Evolutionary conservation across 805 yeast genomes (phyloP).

Genomic region (Lipomyces chichibuensis): DNA sequence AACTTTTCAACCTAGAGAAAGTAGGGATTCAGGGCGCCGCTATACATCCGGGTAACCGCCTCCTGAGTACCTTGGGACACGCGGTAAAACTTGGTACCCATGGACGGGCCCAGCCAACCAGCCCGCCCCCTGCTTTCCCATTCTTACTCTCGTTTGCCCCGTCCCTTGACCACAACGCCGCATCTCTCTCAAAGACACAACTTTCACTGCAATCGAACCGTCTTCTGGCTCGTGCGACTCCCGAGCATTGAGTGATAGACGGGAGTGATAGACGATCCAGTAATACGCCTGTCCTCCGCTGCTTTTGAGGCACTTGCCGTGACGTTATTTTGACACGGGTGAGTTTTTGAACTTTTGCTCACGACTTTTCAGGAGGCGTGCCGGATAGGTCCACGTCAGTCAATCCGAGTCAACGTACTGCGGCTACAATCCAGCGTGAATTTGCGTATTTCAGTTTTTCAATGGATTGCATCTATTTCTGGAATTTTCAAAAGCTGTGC

Average conservation of each 20-base stretch:
- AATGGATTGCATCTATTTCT: background rate
- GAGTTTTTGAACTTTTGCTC: background rate
- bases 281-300: background rate
- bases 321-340: background rate
- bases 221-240: background rate
- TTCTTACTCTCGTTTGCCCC: background rate
- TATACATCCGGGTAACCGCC: background rate
- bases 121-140: constrained; percentile 11
- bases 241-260: background rate
- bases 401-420: background rate
- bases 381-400: background rate
- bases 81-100: background rate
- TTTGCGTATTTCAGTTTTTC: background rate
- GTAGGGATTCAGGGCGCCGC: background rate
- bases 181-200: background rate
- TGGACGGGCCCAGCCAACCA: constrained; percentile 6
- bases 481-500: background rate
- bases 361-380: constrained; percentile 6
- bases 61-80: background rate
- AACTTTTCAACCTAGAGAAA: no score
- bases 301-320: background rate
- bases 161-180: background rate
- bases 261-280: background rate
- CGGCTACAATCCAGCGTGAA: background rate
- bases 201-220: background rate